These are phyloP conservation scores for Yamadazyma tumulicola DNA, from an alignment of 805 yeast genomes.

Conservation along the genomic window DNA sequence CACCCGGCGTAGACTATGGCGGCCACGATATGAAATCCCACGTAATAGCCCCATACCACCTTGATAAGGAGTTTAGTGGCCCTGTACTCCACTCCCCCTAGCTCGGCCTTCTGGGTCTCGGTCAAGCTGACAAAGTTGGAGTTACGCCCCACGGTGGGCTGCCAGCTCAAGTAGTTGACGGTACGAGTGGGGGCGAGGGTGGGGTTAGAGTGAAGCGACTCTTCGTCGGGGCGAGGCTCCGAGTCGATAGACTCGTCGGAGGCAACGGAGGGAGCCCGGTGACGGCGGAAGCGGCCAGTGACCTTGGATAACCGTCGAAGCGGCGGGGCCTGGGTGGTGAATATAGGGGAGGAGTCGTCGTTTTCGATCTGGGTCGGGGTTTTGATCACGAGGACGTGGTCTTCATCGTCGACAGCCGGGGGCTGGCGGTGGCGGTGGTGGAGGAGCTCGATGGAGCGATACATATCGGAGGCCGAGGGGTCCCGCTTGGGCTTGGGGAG, in stretches of 20 bases:
- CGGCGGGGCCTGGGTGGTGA: constrained; percentile 17
- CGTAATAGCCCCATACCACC: constrained; percentile 61
- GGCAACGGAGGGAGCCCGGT: constrained; percentile 10
- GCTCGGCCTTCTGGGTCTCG: constrained; percentile 82
- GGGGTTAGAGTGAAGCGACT: no score
- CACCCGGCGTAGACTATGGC: constrained; percentile 59
- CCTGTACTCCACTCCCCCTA: constrained; percentile 96
- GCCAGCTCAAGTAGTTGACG: constrained; percentile 78
- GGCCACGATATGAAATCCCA: constrained; percentile 69
- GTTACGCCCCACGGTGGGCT: constrained; percentile 88
- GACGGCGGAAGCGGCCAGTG: constrained; percentile 8
- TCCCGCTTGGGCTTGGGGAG: not conserved
- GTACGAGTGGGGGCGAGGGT: constrained; percentile 33
- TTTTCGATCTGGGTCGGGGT: constrained; percentile 73
- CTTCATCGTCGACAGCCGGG: constrained; percentile 41
- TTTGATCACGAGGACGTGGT: constrained; percentile 71
- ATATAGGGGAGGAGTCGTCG: constrained; percentile 32
- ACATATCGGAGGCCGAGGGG: constrained; percentile 65
- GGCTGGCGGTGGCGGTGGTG: constrained; percentile 33
- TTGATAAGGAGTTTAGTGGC: constrained; percentile 74
- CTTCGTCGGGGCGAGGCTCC: constrained; percentile 11
- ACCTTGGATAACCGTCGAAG: constrained; percentile 3
- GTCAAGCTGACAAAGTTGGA: constrained; percentile 83
- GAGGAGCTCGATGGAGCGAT: constrained; percentile 77
- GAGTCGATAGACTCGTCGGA: constrained; percentile 23